phyloP scores from a whole-genome alignment of 768 basidiomycete genomes.

The Xerocomus brunneocitrinus region DNA sequence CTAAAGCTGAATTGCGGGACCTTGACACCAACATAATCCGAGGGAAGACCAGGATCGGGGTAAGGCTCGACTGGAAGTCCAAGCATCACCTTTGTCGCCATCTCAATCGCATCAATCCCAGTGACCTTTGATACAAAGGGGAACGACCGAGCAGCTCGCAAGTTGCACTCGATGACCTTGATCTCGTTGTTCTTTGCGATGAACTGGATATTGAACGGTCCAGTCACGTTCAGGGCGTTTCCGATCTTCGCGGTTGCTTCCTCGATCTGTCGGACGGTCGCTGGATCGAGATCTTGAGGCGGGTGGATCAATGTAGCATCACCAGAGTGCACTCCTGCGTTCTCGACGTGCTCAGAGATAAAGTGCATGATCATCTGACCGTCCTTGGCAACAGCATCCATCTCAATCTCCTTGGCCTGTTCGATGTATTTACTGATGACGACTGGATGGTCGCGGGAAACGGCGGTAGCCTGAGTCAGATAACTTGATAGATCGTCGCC shows the following conservation, averaged over 20 bases:
- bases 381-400: slow-evolving; percentile 97
- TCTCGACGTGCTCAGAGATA: slow-evolving; percentile 99
- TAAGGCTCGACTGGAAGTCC: slow-evolving; percentile 85
- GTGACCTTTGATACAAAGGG: slow-evolving; percentile 99
- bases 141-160: slow-evolving; percentile 96
- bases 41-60: slow-evolving; percentile 80
- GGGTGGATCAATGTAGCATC: slow-evolving; percentile 98
- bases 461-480: slow-evolving; percentile 90
- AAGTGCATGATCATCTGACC: slow-evolving; percentile 99
- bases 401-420: slow-evolving; percentile 99
- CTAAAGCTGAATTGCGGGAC: slow-evolving; percentile 99
- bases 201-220: slow-evolving; percentile 99
- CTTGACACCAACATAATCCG: slow-evolving; percentile 97
- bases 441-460: slow-evolving; percentile 94
- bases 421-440: slow-evolving; percentile 99
- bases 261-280: slow-evolving; percentile 93
- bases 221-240: slow-evolving; percentile 95
- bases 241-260: slow-evolving; percentile 98
- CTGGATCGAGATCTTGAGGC: slow-evolving; percentile 95
- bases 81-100: slow-evolving; percentile 99
- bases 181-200: slow-evolving; percentile 99
- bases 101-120: slow-evolving; percentile 95
- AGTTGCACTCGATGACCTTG: slow-evolving; percentile 99
- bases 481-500: slow-evolving; percentile 88
- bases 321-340: slow-evolving; percentile 97